Evolutionary conservation across 352 stramenopile genomes (phyloP), one percentile per base, ranked within the genome.

Genomic region (Phytophthora pseudosyringae): DNA sequence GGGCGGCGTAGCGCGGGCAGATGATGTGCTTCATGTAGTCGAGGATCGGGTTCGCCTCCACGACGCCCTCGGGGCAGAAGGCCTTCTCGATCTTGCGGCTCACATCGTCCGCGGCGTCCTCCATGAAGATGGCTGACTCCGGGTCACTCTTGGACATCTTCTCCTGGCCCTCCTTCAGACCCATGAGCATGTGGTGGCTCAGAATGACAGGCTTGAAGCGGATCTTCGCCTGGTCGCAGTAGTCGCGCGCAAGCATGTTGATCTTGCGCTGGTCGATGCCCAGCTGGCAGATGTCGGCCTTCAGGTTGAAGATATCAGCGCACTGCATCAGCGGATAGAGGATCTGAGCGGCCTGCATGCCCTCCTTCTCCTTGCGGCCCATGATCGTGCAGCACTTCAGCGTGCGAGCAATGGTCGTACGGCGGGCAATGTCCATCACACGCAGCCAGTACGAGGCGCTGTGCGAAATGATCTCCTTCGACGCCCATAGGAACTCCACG

Each of bases 111-210:
- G 73, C 81, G 3, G 89, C 88, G 76, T 99, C 97, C 70, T 99
- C 98, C 98, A 99, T 99, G 75, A 99, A 99, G 64, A 99, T 98
- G 16, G 93, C 93, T 47, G 87, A 98, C 83, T 99, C 97, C 5
- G 97, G 97, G 86, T 99, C 96, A 60, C 92, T 98, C 83, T 99
- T 99, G 61, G 86, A 98, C 98, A 99, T 99, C 80, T 99, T 99
- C 71, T 98, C 96, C 76, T 99, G 97, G 5, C 98, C 98, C 60
- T 98, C 86, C 79, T 99, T 99, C 25, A 99, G 80, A 16, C 98
- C 97, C 81, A 98, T 98, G 32, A 99, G 89, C 98, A 99, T 99
- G 83, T 99, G 97, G 89, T 99, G 97, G 71, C 90, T 98, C 44
- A 99, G 79, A 73, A 99, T 99, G 35, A 99, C 90, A 36, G 97